phyloP scores from a whole-genome alignment of 2,329 filamentous ascomycete species.

The Scedosporium apiospermum region DNA sequence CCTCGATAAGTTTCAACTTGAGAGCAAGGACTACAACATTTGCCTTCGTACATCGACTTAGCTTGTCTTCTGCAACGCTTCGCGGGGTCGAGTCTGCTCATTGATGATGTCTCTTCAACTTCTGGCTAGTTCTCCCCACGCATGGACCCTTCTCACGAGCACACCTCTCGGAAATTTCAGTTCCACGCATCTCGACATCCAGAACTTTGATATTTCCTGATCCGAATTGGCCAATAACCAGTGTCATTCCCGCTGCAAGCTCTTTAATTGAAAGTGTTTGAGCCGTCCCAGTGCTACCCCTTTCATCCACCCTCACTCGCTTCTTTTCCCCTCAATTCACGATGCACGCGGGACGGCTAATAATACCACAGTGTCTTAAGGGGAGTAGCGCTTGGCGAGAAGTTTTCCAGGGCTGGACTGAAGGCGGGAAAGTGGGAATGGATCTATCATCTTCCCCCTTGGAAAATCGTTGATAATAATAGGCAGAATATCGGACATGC shows the following conservation, averaged over 20 bases:
- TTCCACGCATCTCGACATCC: neutral
- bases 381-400: neutral
- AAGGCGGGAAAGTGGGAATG: neutral
- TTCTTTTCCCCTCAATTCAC: neutral
- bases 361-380: neutral
- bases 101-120: neutral
- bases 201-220: neutral
- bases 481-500: neutral
- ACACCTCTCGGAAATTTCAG: neutral
- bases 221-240: neutral
- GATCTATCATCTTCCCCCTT: neutral
- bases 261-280: neutral
- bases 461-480: neutral
- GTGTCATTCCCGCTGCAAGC: neutral
- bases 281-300: neutral
- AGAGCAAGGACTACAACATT: no score
- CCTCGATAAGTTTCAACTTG: neutral
- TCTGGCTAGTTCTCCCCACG: neutral
- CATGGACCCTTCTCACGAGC: neutral
- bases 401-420: neutral
- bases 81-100: no score
- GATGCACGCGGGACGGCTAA: neutral
- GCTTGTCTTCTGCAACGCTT: no score
- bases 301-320: neutral
- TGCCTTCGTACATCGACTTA: no score